Conservation (phyloP, 768 basidiomycete genomes). For the Tephrocybe sp. region DNA sequence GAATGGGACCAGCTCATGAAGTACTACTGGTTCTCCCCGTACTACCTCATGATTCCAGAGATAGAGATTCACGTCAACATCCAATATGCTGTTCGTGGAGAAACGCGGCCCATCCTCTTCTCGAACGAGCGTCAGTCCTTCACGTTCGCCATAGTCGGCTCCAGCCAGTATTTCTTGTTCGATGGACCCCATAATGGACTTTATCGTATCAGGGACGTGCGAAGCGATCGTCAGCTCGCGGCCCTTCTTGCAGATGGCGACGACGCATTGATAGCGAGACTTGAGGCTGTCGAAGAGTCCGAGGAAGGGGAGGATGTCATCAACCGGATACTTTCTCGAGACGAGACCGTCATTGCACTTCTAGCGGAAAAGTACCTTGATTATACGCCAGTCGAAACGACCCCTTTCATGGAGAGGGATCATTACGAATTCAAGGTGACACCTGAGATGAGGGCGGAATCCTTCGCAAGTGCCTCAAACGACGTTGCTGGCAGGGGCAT, state of each 20-base stretch:
- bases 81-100: conserved; percentile 27
- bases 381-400: conserved; percentile 27
- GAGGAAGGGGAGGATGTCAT: conserved; percentile 27
- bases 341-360: conserved; percentile 30
- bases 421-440: not conserved
- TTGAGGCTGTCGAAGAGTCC: conserved; percentile 17
- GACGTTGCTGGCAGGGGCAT: not conserved
- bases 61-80: conserved; percentile 36
- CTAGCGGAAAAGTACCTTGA: conserved; percentile 29
- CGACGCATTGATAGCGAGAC: conserved; percentile 6
- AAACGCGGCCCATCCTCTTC: conserved; percentile 33
- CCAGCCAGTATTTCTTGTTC: conserved; percentile 20
- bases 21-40: conserved; percentile 32
- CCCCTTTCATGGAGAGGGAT: conserved; percentile 12
- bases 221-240: conserved; percentile 16
- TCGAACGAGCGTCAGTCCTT: conserved; percentile 18
- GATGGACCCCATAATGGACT: conserved; percentile 8
- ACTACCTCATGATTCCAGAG: conserved; percentile 36
- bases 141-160: conserved; percentile 23
- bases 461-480: not conserved
- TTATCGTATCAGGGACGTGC: conserved; percentile 14
- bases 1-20: conserved; percentile 29
- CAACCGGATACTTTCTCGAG: conserved; percentile 26
- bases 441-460: conserved; percentile 1
- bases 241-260: conserved; percentile 14